Evolutionary conservation across 495 filamentous ascomycete species (phyloP), one percentile per base, ranked within the genome.

Genomic region (Lophiotrema nucula): DNA sequence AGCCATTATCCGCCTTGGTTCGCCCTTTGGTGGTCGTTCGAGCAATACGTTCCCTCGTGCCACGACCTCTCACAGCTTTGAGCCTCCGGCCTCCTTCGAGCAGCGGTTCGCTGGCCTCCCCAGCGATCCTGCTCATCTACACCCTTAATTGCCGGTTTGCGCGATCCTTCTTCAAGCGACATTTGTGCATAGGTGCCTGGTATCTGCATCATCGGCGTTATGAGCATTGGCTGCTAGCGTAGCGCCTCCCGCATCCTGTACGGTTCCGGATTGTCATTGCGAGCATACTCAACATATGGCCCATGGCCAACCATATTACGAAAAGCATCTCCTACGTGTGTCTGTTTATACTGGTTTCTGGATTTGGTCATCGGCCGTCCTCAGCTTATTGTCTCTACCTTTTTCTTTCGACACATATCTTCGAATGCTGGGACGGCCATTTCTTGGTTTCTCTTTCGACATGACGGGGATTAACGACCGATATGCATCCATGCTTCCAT

Each of bases 41-140:
- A 44, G 35, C 48, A 61, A 67, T 27, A 70, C 72, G 1, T 73
- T 75, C 48, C 72, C 72, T 0, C 67, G 72, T 24, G 64, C 65
- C 47, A 62, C 69, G 37, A 51, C 66, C 4, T 66, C 70, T 16
- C 47, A 62, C 25, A 51, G 47, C 16, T 65, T 68, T 37, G 65
- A 65, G 41, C 50, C 53, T 12, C 47, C 57, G 4, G 54, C 58
- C 13, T 68, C 65, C 12, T 68, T 68, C 25, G 65, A 68, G 52
- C 56, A 68, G 23, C 65, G 65, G 23, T 56, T 68, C 27, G 65
- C 64, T 24, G 56, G 49, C 10, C 28, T 58, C 23, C 48, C 64
- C 2, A 62, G 52, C 47, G 51, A 60, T 31, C 52, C 63, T 12
- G 42, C 21, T 22, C 38, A 50, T 25, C 26, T 59, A 37, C 16